Evolutionary conservation across 129 eudicot species (phyloP), one percentile per base, ranked within the genome.

Genomic region (Logfia minima): DNA sequence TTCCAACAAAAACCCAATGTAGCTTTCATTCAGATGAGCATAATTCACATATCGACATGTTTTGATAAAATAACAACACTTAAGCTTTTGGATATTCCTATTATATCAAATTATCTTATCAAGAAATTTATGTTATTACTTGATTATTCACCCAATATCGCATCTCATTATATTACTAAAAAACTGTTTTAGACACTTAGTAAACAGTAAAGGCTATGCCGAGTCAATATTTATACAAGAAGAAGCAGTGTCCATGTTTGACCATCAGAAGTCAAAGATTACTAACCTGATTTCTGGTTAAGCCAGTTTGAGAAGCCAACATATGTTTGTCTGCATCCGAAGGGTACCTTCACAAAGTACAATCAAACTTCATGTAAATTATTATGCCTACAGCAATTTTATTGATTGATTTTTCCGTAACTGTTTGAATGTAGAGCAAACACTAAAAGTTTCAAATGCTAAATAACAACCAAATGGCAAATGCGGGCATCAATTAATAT

Each of bases 301-400:
- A 81, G 55, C 98, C 97, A 8, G 98, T 93, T 80, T 90, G 97
- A 68, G 85, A 75, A 51, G 98, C 97, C 81, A 93, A 52, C 96
- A 93, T 88, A 74, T 87, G 96, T 75, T 93, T 93, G 77, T 93
- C 98, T 4, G 92, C 85, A 76, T 93, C 98, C 1, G 97, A 90
- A 8, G 98, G 98, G 73, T 93, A 93, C 87, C 98, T 93, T 58
- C 72, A 66, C 35, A 74, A 13, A 43, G 65, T 67, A 24, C 62
- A 71, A 69, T 43, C 35, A 24, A 70, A 62, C 52, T n/a, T 74
- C 31, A 70, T 39, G 70, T 68, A 66, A 66, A 71, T 21, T 13
- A 22, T 59, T 3, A 73, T 35, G 34, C 71, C 21, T 6, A 35
- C 17, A n/a, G 5, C 2, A 48, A 48, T 48, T 48, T 3, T 48